Evolutionary conservation across 2,329 filamentous ascomycete genomes (phyloP).

Genomic region (Penicillium sp.): DNA sequence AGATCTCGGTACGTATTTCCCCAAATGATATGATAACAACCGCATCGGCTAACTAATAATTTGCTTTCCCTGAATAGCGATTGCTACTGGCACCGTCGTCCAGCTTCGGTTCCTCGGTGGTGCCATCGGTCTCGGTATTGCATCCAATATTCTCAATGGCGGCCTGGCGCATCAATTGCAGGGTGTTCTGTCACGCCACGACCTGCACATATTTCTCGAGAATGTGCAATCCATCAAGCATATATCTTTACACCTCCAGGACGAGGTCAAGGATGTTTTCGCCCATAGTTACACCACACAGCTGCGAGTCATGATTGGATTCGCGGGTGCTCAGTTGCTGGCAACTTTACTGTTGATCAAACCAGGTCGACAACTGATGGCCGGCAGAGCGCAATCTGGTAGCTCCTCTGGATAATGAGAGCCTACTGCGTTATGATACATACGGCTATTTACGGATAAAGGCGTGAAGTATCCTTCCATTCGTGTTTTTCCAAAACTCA

Average conservation of each 20-base stretch:
- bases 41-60: slow-evolving; percentile 5
- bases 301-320: slow-evolving; percentile 26
- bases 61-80: slow-evolving; percentile 12
- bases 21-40: background rate
- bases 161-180: slow-evolving; percentile 17
- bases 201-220: slow-evolving; percentile 23
- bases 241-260: slow-evolving; percentile 11
- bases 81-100: slow-evolving; percentile 26
- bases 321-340: slow-evolving; percentile 23
- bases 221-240: slow-evolving; percentile 15
- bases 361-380: slow-evolving; percentile 18
- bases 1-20: slow-evolving; percentile 22
- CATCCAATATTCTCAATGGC: slow-evolving; percentile 27
- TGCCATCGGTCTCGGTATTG: slow-evolving; percentile 27
- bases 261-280: slow-evolving; percentile 17
- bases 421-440: too few species aligned
- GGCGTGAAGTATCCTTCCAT: too few species aligned
- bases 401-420: background rate
- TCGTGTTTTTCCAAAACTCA: too few species aligned
- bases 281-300: slow-evolving; percentile 24
- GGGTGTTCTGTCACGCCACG: slow-evolving; percentile 15
- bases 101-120: slow-evolving; percentile 29
- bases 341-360: slow-evolving; percentile 22
- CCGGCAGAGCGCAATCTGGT: background rate
- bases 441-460: too few species aligned